These are phyloP conservation scores for Xylaria palmicola DNA, from an alignment of 495 filamentous ascomycete genomes.

Conservation along the genomic window DNA sequence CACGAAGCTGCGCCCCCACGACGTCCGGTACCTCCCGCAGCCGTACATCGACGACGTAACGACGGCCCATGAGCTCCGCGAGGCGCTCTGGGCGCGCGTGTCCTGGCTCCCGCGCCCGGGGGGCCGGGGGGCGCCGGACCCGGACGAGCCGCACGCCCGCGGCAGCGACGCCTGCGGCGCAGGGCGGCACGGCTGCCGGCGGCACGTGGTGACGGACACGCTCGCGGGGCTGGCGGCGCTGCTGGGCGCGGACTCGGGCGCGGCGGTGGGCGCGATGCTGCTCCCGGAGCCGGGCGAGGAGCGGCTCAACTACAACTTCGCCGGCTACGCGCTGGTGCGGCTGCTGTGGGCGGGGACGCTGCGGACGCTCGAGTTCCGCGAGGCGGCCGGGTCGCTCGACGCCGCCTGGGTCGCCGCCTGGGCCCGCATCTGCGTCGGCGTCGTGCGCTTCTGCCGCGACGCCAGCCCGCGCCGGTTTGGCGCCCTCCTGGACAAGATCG, in stretches of 20 bases:
- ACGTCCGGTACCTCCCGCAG: not conserved
- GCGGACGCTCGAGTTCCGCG: conserved; percentile 49
- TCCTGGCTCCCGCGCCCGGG: conserved; percentile 11
- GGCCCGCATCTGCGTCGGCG: conserved; percentile 29
- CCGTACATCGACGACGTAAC: not conserved
- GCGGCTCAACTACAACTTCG: conserved; percentile 21
- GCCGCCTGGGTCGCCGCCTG: conserved; percentile 28
- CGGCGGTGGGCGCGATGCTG: conserved; percentile 7
- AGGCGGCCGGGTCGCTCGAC: conserved; percentile 38
- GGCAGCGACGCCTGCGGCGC: not conserved
- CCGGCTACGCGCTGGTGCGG: conserved; percentile 3
- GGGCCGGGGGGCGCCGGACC: not conserved
- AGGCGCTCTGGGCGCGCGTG: conserved; percentile 12
- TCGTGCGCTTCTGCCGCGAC: conserved; percentile 26
- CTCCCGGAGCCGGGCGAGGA: not conserved
- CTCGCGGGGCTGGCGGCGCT: conserved; percentile 7
- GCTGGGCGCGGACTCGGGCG: conserved; percentile 9
- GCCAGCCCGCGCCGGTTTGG: conserved; percentile 9
- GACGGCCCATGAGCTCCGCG: not conserved
- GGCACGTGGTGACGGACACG: not conserved
- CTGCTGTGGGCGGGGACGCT: no score
- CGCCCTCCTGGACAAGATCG: conserved; percentile 2
- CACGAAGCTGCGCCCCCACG: conserved; percentile 19
- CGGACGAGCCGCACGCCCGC: not conserved
- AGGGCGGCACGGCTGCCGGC: not conserved